Base-by-base conservation (phyloP, 2,329 filamentous ascomycete genomes). In the Helicocarpus griseus region DNA sequence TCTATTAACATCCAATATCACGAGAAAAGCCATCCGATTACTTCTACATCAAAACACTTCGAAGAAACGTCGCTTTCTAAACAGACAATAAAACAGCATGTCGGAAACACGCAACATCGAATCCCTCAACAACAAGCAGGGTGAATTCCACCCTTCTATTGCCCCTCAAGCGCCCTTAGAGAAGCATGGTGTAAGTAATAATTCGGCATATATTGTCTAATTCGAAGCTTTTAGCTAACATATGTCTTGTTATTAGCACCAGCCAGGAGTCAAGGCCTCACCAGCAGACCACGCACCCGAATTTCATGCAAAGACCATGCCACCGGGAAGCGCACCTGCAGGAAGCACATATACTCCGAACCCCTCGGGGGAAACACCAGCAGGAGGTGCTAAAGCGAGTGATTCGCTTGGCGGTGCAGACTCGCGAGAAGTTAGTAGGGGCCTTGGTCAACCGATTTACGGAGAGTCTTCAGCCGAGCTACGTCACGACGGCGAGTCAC, bases 311-410 rank as follows among this genome's bases (percentile, higher is more conserved):
- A 58, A 88, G 64, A 76, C 75, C 1, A 68, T 81, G 33, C 75
- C 82, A 0, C 68, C 83, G 0, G 85, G 85, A 53, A 78, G 79
- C 3, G 85, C 85, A 0, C 85, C 85, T 1, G 56, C 67, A 1
- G 63, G 67, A 38, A 64, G 73, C 48, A 78, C 77, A 13, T 76
- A 71, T 68, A 58, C 59, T 9, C 72, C 74, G 26, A 74, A 76
- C 65, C 63, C 68, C 52, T 56, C 51, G 35, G 53, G 54, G 52
- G 61, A 62, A 55, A 58, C 36, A 41, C 55, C 48, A 11, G 22
- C 29, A 48, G 17, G 57, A 58, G 54, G 65, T 67, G 67, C 67
- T 31, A 57, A 17, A 5, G 74, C 78, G 0, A 65, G 63, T 1
- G 67, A 71, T 31, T 77, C 77, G 0, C 61, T 80, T 13, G 65